Percentiles rank a stretch among this genome's conserved stretches.
Evolutionary conservation across 2,329 filamentous ascomycete genomes (phyloP).

Genomic region (Aspergillus intermedius): DNA sequence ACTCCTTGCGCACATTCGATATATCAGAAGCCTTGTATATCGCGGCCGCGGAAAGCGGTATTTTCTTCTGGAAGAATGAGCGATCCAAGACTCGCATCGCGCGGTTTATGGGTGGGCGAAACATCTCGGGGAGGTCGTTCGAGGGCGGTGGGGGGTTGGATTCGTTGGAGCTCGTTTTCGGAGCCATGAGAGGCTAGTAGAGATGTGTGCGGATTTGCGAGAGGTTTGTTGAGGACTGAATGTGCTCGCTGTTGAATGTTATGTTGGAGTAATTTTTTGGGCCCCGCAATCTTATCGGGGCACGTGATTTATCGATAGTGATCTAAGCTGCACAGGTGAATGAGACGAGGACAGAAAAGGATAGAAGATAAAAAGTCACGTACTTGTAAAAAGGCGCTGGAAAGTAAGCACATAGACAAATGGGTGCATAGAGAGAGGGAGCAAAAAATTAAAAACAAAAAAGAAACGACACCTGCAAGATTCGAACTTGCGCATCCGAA

Average conservation of each 20-base stretch:
- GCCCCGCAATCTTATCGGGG: not conserved
- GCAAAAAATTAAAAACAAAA: not conserved
- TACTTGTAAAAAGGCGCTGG: no score
- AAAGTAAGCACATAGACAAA: no score
- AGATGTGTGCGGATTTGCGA: not conserved
- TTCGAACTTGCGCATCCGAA: conserved; percentile 1
- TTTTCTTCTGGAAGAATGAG: conserved; percentile 68
- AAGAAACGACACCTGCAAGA: not conserved
- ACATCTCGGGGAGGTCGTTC: conserved; percentile 45
- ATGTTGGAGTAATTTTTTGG: not conserved
- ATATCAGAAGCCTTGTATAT: conserved; percentile 71
- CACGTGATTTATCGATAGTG: no score
- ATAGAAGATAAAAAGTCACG: no score
- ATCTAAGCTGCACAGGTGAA: no score
- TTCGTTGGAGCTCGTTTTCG: not conserved
- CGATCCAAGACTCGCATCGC: conserved; percentile 76
- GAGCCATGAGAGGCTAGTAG: not conserved
- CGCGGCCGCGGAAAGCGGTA: conserved; percentile 71
- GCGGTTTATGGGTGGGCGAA: conserved; percentile 74
- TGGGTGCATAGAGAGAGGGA: not conserved
- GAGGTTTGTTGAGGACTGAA: not conserved
- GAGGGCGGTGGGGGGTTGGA: conserved; percentile 11
- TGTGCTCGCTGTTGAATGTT: not conserved
- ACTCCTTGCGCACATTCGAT: conserved; percentile 59
- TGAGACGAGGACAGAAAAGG: no score